Evolutionary conservation across 2,329 filamentous ascomycete genomes (phyloP), one percentile per base, ranked within the genome.

Genomic region (Aureobasidium subglaciale): DNA sequence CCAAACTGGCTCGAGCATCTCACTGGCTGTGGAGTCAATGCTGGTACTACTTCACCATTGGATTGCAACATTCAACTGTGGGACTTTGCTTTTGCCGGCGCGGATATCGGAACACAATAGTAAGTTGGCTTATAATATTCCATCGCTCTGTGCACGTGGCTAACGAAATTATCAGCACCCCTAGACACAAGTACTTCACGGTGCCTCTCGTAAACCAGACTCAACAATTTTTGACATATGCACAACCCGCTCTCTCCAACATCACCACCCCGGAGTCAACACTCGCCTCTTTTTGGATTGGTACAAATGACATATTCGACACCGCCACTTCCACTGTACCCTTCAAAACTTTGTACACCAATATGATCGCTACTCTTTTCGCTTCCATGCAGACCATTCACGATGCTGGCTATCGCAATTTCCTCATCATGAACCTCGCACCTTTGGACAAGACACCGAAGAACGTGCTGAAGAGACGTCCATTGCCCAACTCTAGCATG

Each of bases 81-180:
- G 78, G 74, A 81, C 56, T 81, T 81, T 60, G 78, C 78, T 0
- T 81, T 80, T 58, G 78, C 75, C 1, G 78, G 78, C 3, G 71
- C 76, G 0, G 76, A 81, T 55, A 72, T 79, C n/a, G 73, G 73
- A 6, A 67, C 67, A 8, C 64, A 70, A 56, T 72, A 69, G 70
- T 73, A 58, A 58, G 67, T 10, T 20, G 4, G 3, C n/a, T 20
- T 16, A 9, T 46, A n/a, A n/a, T 13, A 13, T 34, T 43, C 22
- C 5, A 10, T 18, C 7, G 13, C 9, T 3, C 0, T 6, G 13
- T 4, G 2, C 1, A 11, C 8, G 2, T 10, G 3, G 34, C 40
- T 24, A 29, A 43, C 20, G 25, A 2, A 15, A 5, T 9, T 29
- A 11, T 4, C 40, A 43, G 22, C 3, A 49, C 75, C 0, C 72